phyloP scores from a whole-genome alignment of 2,329 filamentous ascomycete genomes.

The Pestalotiopsis sp. region DNA sequence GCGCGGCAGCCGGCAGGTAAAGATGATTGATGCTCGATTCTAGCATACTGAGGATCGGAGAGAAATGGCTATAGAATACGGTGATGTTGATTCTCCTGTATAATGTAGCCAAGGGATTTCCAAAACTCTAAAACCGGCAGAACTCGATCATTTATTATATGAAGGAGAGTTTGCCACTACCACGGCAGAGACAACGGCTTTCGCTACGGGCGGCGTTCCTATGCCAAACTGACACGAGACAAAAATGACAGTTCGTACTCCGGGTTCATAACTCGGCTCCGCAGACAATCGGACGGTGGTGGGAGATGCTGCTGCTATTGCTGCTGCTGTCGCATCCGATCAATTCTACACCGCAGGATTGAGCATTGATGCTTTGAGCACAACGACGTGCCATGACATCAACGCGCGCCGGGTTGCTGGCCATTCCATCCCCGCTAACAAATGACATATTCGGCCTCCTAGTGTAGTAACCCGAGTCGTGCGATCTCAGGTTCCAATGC shows the following conservation, averaged over 20 bases:
- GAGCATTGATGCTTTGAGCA: background rate
- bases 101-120: no score
- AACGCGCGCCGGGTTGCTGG: background rate
- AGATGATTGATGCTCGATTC: background rate
- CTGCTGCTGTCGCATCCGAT: no score
- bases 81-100: background rate
- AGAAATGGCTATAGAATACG: background rate
- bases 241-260: background rate
- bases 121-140: background rate
- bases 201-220: background rate
- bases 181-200: background rate
- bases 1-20: background rate
- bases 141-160: background rate
- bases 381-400: background rate
- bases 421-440: background rate
- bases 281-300: background rate
- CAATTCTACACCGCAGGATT: background rate
- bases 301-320: no score
- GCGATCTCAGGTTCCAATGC: background rate
- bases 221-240: background rate
- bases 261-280: background rate
- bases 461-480: background rate
- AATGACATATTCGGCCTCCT: background rate
- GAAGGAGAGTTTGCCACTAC: background rate
- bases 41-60: background rate